Conservation (phyloP, 805 yeast genomes). For the Candida ulmi region DNA sequence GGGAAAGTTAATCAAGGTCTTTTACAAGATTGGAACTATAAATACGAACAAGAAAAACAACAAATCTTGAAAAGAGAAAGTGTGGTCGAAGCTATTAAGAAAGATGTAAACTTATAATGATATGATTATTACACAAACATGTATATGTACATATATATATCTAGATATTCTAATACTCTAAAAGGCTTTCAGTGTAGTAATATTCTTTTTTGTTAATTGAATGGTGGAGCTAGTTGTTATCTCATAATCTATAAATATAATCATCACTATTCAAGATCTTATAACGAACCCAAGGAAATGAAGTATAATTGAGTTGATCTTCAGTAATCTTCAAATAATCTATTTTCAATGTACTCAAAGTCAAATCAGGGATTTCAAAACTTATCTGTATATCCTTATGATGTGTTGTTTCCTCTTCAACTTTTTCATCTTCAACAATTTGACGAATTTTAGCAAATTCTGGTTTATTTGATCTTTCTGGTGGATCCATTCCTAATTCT, state of each 20-base stretch:
- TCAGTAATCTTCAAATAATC: slow-evolving; percentile 66
- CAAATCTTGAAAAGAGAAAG: slow-evolving; percentile 4
- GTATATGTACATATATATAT: not conserved
- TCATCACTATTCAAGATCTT: slow-evolving; percentile 36
- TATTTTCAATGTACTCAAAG: slow-evolving; percentile 62
- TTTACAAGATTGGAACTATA: slow-evolving; percentile 16
- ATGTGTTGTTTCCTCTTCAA: slow-evolving; percentile 1
- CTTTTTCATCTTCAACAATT: slow-evolving; percentile 9
- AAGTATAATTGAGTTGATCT: slow-evolving; percentile 47
- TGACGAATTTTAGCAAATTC: slow-evolving; percentile 17
- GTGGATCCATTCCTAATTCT: slow-evolving; percentile 22
- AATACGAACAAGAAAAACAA: slow-evolving; percentile 13
- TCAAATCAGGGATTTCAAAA: slow-evolving; percentile 59
- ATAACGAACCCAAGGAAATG: slow-evolving; percentile 79
- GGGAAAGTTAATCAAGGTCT: slow-evolving; percentile 15
- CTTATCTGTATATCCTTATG: slow-evolving; percentile 37
- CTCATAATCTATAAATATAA: slow-evolving; percentile 20
- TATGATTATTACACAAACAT: too few relatives aligned
- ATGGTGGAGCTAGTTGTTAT: too few relatives aligned
- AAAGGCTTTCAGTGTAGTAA: too few relatives aligned
- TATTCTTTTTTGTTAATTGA: too few relatives aligned
- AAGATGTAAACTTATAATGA: not conserved
- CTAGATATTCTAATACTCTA: too few relatives aligned
- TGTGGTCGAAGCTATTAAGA: slow-evolving; percentile 1
- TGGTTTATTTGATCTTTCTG: slow-evolving; percentile 18